Conservation (phyloP, 495 filamentous ascomycete species). For the Lasiosphaeria miniovina region DNA sequence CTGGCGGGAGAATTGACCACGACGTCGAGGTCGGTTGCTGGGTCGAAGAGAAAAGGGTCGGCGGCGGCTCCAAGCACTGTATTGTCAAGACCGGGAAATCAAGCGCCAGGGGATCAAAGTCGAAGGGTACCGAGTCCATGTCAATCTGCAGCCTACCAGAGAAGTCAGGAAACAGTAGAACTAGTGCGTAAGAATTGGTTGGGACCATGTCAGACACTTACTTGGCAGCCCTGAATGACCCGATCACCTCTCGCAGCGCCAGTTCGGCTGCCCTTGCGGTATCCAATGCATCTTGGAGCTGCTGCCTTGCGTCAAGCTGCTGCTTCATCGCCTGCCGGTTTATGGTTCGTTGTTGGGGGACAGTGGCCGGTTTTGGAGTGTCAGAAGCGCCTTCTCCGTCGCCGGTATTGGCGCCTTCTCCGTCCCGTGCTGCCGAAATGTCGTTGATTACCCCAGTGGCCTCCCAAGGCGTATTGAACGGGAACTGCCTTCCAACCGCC, state of each 20-base stretch:
- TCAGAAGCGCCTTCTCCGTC: conserved; percentile 29
- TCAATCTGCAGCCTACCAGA: conserved; percentile 44
- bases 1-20: conserved; percentile 72
- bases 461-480: conserved; percentile 63
- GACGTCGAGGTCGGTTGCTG: conserved; percentile 67
- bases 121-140: conserved; percentile 58
- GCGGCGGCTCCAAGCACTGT: conserved; percentile 73
- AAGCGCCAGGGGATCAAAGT: conserved; percentile 76
- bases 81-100: conserved; percentile 80
- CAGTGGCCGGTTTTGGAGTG: conserved; percentile 22
- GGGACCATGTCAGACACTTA: conserved; percentile 40
- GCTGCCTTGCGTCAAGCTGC: conserved; percentile 56
- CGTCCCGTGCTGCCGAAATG: conserved; percentile 47
- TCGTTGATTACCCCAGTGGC: conserved; percentile 79
- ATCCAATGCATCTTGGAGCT: conserved; percentile 61
- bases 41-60: conserved; percentile 67
- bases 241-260: conserved; percentile 75
- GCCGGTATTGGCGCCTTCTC: conserved; percentile 26
- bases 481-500: conserved; percentile 53
- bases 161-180: conserved; percentile 14
- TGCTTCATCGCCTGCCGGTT: conserved; percentile 52
- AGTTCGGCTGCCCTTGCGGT: conserved; percentile 76
- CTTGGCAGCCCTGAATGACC: conserved; percentile 78
- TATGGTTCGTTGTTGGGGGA: conserved; percentile 39
- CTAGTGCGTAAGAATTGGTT: conserved; percentile 10